Evolutionary conservation across 441 rosid genomes (phyloP), one percentile per base, ranked within the genome.

Genomic region (Brassica balearica): DNA sequence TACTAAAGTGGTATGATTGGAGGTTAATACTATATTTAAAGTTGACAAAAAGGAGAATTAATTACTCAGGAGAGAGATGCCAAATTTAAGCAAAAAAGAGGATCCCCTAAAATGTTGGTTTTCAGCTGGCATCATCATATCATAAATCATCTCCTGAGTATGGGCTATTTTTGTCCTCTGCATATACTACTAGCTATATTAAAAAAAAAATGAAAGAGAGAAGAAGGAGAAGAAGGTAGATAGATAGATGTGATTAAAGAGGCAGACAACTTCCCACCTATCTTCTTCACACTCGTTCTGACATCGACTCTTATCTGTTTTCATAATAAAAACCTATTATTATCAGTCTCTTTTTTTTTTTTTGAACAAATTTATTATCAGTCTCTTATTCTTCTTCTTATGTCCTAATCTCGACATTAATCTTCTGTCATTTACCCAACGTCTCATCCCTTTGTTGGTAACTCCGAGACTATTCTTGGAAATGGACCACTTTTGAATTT

Each of bases 221-320:
- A 41, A 38, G 51, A 41, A 41, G n/a, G 12, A 38, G 46, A 38
- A 43, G 46, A 38, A 9, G 46, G 8, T 10, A 43, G n/a, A 38
- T 11, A 43, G 58, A 65, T 63, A 61, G 48, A 2, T 65, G 68
- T 17, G 63, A 65, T 72, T 72, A 38, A 77, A 72, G 55, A 72
- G 73, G 68, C 32, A 72, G 63, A 65, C 62, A 60, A 36, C 76
- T 77, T 73, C 78, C 61, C 74, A 79, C 65, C 78, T 68, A 23
- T 73, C 51, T 12, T 22, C n/a, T 53, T 53, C 59, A 8, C 14
- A 14, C 17, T 34, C 2, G 58, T 51, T 56, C 32, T 79, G 82
- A 79, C 71, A 73, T 53, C 25, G 71, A 79, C 82, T 23, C 61
- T 48, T 73, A 62, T 73, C 82, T 34, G 58, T 67, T 12, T 29